Evolutionary conservation across 2,329 filamentous ascomycete genomes (phyloP).

Genomic region (Zopfia rhizophila): DNA sequence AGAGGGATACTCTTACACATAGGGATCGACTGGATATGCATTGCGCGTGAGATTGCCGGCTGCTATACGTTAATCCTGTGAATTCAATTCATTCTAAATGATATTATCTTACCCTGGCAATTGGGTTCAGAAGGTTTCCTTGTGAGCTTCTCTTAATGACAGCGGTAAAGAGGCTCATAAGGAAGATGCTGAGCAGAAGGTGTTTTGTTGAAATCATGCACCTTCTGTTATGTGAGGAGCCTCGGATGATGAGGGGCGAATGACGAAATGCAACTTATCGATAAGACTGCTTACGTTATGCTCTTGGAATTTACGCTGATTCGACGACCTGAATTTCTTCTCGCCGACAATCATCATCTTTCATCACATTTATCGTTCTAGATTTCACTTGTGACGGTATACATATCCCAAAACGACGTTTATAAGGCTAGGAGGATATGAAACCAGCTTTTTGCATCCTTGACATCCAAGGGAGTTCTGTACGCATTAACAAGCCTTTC

Average conservation of each 20-base stretch:
- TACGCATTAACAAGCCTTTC: no score
- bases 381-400: no score
- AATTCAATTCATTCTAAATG: background rate
- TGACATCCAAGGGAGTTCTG: no score
- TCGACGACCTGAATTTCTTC: no score
- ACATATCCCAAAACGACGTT: no score
- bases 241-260: background rate
- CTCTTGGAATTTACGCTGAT: no score
- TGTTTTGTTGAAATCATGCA: background rate
- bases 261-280: slow-evolving; percentile 1
- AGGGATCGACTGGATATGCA: slow-evolving; percentile 89
- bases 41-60: slow-evolving; percentile 60
- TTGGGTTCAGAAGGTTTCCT: slow-evolving; percentile 28
- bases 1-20: slow-evolving; percentile 72
- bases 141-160: slow-evolving; percentile 38
- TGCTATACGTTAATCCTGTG: slow-evolving; percentile 32
- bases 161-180: slow-evolving; percentile 47
- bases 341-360: no score
- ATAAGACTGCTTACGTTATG: no score
- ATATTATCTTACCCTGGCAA: slow-evolving; percentile 28
- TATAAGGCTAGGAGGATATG: no score
- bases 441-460: no score
- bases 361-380: no score
- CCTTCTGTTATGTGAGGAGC: no score
- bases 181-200: slow-evolving; percentile 25